A percentile compares a stretch with the other conserved stretches of the same genome.
phyloP scores from a whole-genome alignment of 305 asterid species.

The Solanum hybrid region DNA sequence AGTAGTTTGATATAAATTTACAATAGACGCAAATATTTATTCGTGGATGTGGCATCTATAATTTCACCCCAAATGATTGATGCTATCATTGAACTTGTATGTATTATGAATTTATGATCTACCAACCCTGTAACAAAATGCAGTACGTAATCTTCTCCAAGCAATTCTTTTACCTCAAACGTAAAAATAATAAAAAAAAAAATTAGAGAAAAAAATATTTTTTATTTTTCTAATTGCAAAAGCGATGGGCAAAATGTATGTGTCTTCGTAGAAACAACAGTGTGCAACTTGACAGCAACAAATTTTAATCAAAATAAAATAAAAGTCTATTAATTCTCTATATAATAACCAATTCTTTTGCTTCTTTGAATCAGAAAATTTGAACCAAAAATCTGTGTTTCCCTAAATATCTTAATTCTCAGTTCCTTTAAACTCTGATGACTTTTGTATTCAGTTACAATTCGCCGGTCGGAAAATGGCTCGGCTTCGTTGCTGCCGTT shows the following conservation, averaged over 20 bases:
- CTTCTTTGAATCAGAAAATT: neutral
- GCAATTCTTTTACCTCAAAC: neutral
- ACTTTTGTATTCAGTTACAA: slow-evolving; percentile 35
- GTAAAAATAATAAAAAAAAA: neutral
- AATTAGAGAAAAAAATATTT: neutral
- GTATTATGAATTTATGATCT: neutral
- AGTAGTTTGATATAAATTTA: neutral
- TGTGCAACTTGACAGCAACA: neutral
- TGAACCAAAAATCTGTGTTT: neutral
- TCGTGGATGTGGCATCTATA: neutral
- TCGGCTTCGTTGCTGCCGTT: slow-evolving; percentile 81
- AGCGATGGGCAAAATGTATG: neutral
- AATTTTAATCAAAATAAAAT: neutral
- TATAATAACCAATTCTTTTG: neutral
- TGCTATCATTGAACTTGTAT: neutral
- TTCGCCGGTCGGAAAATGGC: slow-evolving; percentile 76
- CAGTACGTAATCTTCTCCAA: neutral
- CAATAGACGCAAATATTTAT: neutral
- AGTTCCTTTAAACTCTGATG: slow-evolving; percentile 13
- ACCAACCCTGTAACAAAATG: neutral
- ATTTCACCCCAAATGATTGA: neutral
- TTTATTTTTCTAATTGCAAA: neutral
- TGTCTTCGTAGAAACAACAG: neutral
- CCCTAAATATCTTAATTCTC: neutral
- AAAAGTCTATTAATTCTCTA: neutral